Evolutionary conservation across 306 rosid species (phyloP), one percentile per base, ranked within the genome.

Genomic region (Fagus crenata): DNA sequence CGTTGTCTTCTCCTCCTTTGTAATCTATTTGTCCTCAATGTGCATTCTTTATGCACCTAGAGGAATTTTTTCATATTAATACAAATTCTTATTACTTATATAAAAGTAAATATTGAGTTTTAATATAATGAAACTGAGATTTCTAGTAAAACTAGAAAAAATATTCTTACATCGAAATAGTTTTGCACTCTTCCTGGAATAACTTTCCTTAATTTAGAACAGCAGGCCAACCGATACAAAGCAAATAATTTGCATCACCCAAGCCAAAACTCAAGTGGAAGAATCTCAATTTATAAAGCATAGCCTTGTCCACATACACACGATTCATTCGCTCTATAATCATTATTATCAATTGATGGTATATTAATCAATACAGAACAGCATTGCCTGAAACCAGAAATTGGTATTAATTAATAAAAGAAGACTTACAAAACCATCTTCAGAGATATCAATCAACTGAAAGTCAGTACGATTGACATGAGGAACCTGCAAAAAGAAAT

Each of bases 361-460:
- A 17, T 76, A 60, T 1, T 58, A 70, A 69, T 61, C 46, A 18
- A 14, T 28, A 64, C 53, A 41, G 18, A 49, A 71, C 17, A 53
- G 41, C 35, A 8, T 49, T 56, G 5, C 56, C 14, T 53, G 32
- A 51, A 39, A 56, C 54, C 75, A 33, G 59, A 28, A n/a, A 39
- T 80, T 28, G 37, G 74, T 28, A 51, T 33, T 31, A 11, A 15
- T n/a, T 37, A 70, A 53, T 69, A 71, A 35, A 60, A 41, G 33
- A 61, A 1, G 53, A 89, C 93, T 85, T 80, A 89, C 97, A 82
- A 91, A 91, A 56, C 90, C 96, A 71, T 91, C 92, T 81, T 87
- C 90, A 43, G 92, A 91, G 75, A 91, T 91, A 80, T 91, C 92
- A 67, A 91, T 91, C 22, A 91, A 81, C 82, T 91, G 96, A 77